phyloP scores from a whole-genome alignment of 2,329 filamentous ascomycete species.

The Magnaporthiopsis poae region DNA sequence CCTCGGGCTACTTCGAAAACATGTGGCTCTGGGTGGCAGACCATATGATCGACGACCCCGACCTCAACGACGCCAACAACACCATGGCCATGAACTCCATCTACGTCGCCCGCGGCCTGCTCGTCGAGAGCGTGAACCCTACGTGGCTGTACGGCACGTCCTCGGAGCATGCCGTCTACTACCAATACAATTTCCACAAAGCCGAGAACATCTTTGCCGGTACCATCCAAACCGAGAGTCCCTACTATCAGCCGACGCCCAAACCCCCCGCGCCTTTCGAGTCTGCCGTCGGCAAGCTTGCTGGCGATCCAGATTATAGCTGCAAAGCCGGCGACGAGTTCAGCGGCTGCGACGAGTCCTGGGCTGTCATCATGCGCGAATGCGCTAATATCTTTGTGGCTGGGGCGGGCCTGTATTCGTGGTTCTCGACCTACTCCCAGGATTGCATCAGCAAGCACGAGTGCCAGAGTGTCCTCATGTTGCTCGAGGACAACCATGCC shows the following conservation, averaged over 20 bases:
- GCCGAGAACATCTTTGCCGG: slow-evolving; percentile 45
- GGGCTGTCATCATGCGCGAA: slow-evolving; percentile 14
- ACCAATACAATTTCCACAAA: slow-evolving; percentile 40
- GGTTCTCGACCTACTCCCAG: slow-evolving; percentile 17
- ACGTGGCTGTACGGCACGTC: slow-evolving; percentile 33
- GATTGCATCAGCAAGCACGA: slow-evolving; percentile 13
- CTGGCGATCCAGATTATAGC: slow-evolving; percentile 14
- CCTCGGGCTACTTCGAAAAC: slow-evolving; percentile 38
- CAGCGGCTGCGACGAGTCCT: slow-evolving; percentile 17
- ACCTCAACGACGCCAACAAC: slow-evolving; percentile 37
- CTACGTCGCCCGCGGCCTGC: slow-evolving; percentile 20
- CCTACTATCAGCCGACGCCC: slow-evolving; percentile 43
- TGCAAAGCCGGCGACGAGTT: slow-evolving; percentile 11
- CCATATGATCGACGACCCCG: slow-evolving; percentile 28
- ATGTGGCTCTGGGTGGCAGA: slow-evolving; percentile 59
- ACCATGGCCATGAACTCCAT: background rate
- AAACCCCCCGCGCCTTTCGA: slow-evolving; percentile 22
- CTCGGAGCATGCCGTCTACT: slow-evolving; percentile 40
- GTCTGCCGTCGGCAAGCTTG: background rate
- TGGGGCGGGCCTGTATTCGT: slow-evolving; percentile 19
- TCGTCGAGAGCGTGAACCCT: slow-evolving; percentile 22
- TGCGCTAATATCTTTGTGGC: slow-evolving; percentile 16
- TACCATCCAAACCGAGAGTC: slow-evolving; percentile 59
- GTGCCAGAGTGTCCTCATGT: slow-evolving; percentile 18
- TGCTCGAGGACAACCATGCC: slow-evolving; percentile 16